phyloP scores from a whole-genome alignment of 768 basidiomycete genomes.

The Leccinum longicurvipes region DNA sequence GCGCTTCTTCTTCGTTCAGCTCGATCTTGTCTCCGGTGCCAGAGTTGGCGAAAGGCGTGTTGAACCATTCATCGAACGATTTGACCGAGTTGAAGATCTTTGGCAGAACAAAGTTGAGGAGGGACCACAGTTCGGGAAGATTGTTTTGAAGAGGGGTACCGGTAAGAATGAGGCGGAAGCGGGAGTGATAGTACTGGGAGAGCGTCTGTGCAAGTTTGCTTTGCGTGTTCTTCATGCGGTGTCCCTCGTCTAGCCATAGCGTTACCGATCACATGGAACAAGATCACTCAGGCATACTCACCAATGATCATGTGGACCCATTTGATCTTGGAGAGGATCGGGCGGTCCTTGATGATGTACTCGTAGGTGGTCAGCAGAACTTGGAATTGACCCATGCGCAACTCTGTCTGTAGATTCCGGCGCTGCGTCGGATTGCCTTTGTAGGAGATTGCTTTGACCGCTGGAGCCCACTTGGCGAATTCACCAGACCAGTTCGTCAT shows the following conservation, averaged over 20 bases:
- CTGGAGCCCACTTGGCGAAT: conserved; percentile 96
- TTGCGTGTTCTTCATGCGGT: conserved; percentile 96
- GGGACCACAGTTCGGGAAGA: conserved; percentile 91
- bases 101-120: conserved; percentile 92
- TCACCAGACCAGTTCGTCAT: conserved; percentile 98
- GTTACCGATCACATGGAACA: conserved; percentile 2
- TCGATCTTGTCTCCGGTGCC: conserved; percentile 98
- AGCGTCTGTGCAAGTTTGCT: conserved; percentile 88
- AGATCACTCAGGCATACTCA: conserved; percentile 27
- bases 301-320: conserved; percentile 99
- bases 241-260: conserved; percentile 72
- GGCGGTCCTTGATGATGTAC: conserved; percentile 97
- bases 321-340: conserved; percentile 81
- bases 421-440: conserved; percentile 89
- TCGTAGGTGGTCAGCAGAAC: conserved; percentile 94
- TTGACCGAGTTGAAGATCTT: conserved; percentile 99
- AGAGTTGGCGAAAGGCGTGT: conserved; percentile 98
- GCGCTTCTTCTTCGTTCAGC: conserved; percentile 98
- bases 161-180: conserved; percentile 90
- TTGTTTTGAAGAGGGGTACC: conserved; percentile 98
- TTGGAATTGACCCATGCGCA: conserved; percentile 82
- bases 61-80: conserved; percentile 99
- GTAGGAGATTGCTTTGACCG: conserved; percentile 76
- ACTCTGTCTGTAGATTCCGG: conserved; percentile 69
- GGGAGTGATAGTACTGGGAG: conserved; percentile 88